Evolutionary conservation across 148 eudicot species (phyloP).

Genomic region (Rhododendron ovatum): DNA sequence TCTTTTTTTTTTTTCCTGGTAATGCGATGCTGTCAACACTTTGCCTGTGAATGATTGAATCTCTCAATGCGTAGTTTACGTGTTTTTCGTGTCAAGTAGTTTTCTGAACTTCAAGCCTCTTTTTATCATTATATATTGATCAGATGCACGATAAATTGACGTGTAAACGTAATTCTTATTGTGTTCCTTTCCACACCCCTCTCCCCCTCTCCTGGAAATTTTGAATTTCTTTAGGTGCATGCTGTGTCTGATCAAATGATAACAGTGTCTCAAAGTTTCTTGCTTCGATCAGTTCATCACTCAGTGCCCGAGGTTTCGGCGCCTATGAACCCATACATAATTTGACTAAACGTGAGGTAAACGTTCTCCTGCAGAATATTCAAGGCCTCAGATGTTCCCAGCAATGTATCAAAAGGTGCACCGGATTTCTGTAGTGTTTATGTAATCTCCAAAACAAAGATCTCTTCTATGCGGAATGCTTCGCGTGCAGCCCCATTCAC

Average conservation of each 20-base stretch:
- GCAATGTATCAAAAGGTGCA: conserved; percentile 49
- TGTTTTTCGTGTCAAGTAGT: not conserved
- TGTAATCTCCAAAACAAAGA: conserved; percentile 74
- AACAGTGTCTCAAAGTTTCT: not conserved
- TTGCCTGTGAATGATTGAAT: not conserved
- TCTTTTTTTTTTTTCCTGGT: not conserved
- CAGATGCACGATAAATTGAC: not conserved
- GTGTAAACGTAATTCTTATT: too few relatives aligned
- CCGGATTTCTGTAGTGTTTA: conserved; percentile 91
- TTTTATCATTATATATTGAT: too few relatives aligned
- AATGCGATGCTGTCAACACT: not conserved
- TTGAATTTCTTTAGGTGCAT: not conserved
- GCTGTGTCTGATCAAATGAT: not conserved
- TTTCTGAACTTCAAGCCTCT: not conserved
- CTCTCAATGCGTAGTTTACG: not conserved
- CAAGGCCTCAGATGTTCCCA: conserved; percentile 57
- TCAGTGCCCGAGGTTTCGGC: not conserved
- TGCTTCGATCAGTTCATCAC: not conserved
- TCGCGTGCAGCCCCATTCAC: conserved; percentile 52
- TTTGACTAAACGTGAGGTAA: not conserved
- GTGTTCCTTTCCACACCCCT: not conserved
- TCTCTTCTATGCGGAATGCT: conserved; percentile 61
- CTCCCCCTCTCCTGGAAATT: not conserved
- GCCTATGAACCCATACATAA: not conserved
- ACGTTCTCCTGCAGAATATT: conserved; percentile 42